phyloP scores from a whole-genome alignment of 129 eudicot genomes.

The Arctium minus region DNA sequence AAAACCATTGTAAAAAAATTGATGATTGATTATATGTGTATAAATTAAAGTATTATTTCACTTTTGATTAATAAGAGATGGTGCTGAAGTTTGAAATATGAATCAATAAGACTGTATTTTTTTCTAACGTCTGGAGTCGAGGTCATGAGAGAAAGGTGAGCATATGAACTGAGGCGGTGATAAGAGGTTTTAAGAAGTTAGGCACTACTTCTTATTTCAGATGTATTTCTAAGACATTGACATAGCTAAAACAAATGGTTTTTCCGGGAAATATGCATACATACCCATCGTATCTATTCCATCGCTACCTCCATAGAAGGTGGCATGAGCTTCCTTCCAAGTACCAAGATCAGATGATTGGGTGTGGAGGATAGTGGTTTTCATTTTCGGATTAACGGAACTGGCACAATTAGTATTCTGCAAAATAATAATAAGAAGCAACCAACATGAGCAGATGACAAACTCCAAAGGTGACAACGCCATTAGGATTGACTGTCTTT shows the following conservation, averaged over 20 bases:
- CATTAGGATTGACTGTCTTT: not conserved
- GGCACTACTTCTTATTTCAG: not conserved
- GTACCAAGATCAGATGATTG: constrained; percentile 23
- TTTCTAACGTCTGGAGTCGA: too few relatives aligned
- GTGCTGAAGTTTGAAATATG: too few relatives aligned
- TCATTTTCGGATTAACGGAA: not conserved
- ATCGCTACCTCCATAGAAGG: constrained; percentile 50
- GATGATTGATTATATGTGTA: not conserved
- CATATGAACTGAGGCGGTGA: too few relatives aligned
- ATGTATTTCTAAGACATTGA: not conserved
- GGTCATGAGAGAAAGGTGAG: too few relatives aligned
- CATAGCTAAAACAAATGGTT: not conserved
- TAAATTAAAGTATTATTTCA: too few relatives aligned
- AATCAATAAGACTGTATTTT: too few relatives aligned
- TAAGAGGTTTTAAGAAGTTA: too few relatives aligned
- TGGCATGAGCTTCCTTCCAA: constrained; percentile 64
- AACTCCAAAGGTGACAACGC: constrained; percentile 1
- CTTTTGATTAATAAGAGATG: too few relatives aligned
- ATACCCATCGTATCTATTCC: constrained; percentile 46
- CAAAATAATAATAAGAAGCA: constrained; percentile 12
- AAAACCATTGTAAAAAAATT: not conserved
- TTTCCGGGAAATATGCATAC: not conserved
- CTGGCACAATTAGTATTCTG: not conserved
- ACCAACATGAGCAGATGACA: constrained; percentile 8
- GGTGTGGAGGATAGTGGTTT: not conserved